These are phyloP conservation scores for Boletus tomentosulus DNA, from an alignment of 768 basidiomycete genomes.

Conservation along the genomic window DNA sequence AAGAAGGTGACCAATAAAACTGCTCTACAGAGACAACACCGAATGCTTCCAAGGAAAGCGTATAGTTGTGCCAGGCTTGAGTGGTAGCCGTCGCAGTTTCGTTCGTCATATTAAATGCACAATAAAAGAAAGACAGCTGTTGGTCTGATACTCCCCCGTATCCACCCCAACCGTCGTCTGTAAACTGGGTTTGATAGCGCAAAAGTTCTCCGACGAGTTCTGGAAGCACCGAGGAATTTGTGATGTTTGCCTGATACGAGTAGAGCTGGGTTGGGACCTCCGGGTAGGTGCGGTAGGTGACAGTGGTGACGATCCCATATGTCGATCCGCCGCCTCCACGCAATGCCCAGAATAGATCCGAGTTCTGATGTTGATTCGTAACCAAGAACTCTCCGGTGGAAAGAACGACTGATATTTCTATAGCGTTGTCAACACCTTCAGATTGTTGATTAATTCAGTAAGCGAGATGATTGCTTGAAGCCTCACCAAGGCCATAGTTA, in stretches of 20 bases:
- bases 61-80: slow-evolving; percentile 30
- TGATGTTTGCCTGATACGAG: slow-evolving; percentile 29
- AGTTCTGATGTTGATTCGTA: slow-evolving; percentile 38
- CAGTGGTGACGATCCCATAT: slow-evolving; percentile 45
- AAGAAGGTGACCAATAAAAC: neutral
- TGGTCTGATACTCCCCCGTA: slow-evolving; percentile 19
- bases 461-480: neutral
- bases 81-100: slow-evolving; percentile 34
- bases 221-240: slow-evolving; percentile 27
- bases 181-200: slow-evolving; percentile 32
- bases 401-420: slow-evolving; percentile 44
- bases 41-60: slow-evolving; percentile 6
- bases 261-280: slow-evolving; percentile 27
- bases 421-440: slow-evolving; percentile 45
- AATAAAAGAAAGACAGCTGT: slow-evolving; percentile 14
- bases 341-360: slow-evolving; percentile 54
- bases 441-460: neutral
- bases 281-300: slow-evolving; percentile 33
- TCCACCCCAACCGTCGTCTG: slow-evolving; percentile 44
- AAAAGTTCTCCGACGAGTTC: slow-evolving; percentile 34
- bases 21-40: slow-evolving; percentile 3
- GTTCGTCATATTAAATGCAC: slow-evolving; percentile 35
- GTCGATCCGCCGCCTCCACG: slow-evolving; percentile 51
- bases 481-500: slow-evolving; percentile 40
- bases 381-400: slow-evolving; percentile 38